Evolutionary conservation across 257 asterid species (phyloP), one percentile per base, ranked within the genome.

Genomic region (Solanum piurae): DNA sequence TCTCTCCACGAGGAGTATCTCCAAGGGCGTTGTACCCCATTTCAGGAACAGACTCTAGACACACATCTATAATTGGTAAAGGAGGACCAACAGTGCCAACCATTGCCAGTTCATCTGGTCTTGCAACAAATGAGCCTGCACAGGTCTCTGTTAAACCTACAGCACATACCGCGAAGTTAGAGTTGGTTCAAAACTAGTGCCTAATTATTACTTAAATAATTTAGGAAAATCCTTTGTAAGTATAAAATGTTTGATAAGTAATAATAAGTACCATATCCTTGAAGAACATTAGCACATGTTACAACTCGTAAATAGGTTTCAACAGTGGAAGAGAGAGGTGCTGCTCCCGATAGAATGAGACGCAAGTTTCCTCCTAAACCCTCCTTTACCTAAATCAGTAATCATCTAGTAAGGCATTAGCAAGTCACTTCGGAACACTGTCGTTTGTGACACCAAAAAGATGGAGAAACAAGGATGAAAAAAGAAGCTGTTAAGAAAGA

Each of bases 71-170:
- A 14, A 92, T 37, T 16, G 98, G 98, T 87, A 95, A 89, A 9
- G 98, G 98, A 6, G 98, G 98, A 4, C 98, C 98, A 0, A 95
- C 98, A 29, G 98, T 94, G 11, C 95, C 98, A 64, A 94, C 88
- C 98, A 94, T 95, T 46, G 91, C 40, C 33, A 94, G 49, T 88
- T 93, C 95, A 87, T 95, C 94, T 31, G 98, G 98, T 60, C 90
- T 92, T 37, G 97, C 97, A 86, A 92, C 97, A 88, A 95, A 95
- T 9, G 98, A 94, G 36, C 96, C 98, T 5, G 98, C 98, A 84
- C 98, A 94, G 7, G 98, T 95, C 86, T 95, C 98, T 20, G 98
- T 94, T 90, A 95, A 93, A 92, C 98, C 98, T 95, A 91, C 83
- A 91, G 62, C 71, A 74, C 58, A 88, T 12, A 38, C 66, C 11